Conservation (phyloP, 2,329 filamentous ascomycete genomes). For the Penicillium freii region DNA sequence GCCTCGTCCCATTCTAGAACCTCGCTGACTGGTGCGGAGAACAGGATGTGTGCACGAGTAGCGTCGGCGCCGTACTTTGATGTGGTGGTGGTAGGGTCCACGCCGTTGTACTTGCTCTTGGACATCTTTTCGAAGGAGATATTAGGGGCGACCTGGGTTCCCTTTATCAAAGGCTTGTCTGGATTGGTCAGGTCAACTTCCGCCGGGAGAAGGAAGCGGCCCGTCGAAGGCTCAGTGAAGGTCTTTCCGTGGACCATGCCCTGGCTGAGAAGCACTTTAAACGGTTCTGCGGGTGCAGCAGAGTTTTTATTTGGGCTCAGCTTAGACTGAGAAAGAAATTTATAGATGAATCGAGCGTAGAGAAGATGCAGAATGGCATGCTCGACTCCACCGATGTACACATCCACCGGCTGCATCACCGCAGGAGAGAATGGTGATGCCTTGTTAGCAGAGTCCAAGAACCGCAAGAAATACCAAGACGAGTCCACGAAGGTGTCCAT, state of each 20-base stretch:
- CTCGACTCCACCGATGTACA: slow-evolving; percentile 88
- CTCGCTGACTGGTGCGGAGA: slow-evolving; percentile 80
- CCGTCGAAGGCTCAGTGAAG: slow-evolving; percentile 69
- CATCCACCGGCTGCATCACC: slow-evolving; percentile 68
- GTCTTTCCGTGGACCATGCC: slow-evolving; percentile 93
- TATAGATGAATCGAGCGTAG: slow-evolving; percentile 87
- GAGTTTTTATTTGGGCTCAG: slow-evolving; percentile 37
- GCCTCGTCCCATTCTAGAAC: slow-evolving; percentile 83
- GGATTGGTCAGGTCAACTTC: slow-evolving; percentile 66
- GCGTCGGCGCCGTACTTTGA: slow-evolving; percentile 76
- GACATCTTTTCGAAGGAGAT: slow-evolving; percentile 88
- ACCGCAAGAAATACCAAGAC: slow-evolving; percentile 89
- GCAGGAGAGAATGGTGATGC: slow-evolving; percentile 60
- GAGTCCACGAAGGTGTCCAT: slow-evolving; percentile 98
- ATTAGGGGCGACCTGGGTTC: slow-evolving; percentile 58
- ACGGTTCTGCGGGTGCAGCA: slow-evolving; percentile 63
- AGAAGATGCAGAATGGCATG: slow-evolving; percentile 88
- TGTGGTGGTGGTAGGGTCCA: slow-evolving; percentile 74
- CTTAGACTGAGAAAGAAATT: slow-evolving; percentile 65
- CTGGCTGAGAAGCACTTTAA: slow-evolving; percentile 78
- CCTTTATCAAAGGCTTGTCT: slow-evolving; percentile 59
- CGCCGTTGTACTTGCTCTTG: slow-evolving; percentile 90
- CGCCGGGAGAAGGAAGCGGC: slow-evolving; percentile 71
- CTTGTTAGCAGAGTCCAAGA: slow-evolving; percentile 67
- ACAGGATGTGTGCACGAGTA: slow-evolving; percentile 81